A percentile compares a stretch with the other conserved stretches of the same genome.
phyloP scores from a whole-genome alignment of 192 early-diverging fungal species.

The Coemansia sp. region DNA sequence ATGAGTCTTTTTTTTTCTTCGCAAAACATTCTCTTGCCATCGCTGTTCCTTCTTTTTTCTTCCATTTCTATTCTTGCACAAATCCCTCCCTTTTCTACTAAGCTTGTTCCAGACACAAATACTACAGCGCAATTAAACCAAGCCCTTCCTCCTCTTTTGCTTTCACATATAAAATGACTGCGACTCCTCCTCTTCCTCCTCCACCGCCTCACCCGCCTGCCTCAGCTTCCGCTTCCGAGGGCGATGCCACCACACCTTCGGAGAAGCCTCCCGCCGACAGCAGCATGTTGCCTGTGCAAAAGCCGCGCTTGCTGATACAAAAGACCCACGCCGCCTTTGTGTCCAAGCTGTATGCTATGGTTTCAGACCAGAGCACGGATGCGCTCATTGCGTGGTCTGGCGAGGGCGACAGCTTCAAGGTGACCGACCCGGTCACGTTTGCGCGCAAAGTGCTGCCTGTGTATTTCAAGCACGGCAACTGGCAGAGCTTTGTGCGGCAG shows the following conservation, averaged over 20 bases:
- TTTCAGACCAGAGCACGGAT: constrained; percentile 33
- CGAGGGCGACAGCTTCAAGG: constrained; percentile 80
- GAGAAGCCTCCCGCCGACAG: not conserved
- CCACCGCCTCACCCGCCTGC: not conserved
- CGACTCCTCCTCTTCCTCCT: not conserved
- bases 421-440: constrained; percentile 80
- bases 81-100: not conserved
- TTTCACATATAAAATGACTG: not conserved
- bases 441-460: constrained; percentile 72
- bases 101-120: not conserved
- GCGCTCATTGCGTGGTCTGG: constrained; percentile 46
- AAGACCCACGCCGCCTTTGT: constrained; percentile 53
- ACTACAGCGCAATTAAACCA: not conserved
- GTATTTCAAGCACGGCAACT: constrained; percentile 90
- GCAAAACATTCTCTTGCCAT: constrained; percentile 2
- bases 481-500: constrained; percentile 88
- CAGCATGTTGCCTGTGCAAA: not conserved
- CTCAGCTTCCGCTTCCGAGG: not conserved
- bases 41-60: constrained; percentile 11
- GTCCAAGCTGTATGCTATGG: constrained; percentile 56
- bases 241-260: not conserved
- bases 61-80: constrained; percentile 4
- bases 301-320: constrained; percentile 41
- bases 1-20: constrained; percentile 5
- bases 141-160: not conserved